Base-by-base conservation (phyloP, 495 filamentous ascomycete genomes). In the Hypoxylon lienhwacheense region DNA sequence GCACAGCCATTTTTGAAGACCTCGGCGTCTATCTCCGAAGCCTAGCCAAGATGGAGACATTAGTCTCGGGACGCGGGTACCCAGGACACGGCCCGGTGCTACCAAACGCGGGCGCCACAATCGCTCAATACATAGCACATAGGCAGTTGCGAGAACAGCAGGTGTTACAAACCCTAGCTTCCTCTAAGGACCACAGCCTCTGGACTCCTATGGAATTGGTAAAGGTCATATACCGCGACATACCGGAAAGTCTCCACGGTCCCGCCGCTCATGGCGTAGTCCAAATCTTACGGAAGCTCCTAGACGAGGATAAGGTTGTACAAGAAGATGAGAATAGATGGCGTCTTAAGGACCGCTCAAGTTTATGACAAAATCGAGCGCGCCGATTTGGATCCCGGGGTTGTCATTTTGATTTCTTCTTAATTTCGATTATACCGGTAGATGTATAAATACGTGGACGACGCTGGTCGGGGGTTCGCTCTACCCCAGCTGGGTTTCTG, bases 1-100 rank as follows among this genome's bases (percentile, higher is more conserved):
- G 93, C 1, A 97, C 93, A 2, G 84, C 88, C 21, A 91, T 96
- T 8, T 97, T 96, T 64, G 90, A 95, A 70, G 85, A 96, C 49
- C 76, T 96, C 1, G 70, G 68, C 4, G 71, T 71, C 3, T 98
- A 97, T 64, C 71, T 97, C 49, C 56, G 62, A n/a, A 90, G 83
- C 40, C 69, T 98, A 10, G 73, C 84, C 43, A 76, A 74, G 47
- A 95, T 97, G 89, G 71, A 76, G 36, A 61, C 68, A 12, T 69
- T 82, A 14, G 86, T 87, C 48, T 56, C 49, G 3, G 87, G 87
- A 1, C 76, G 82, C n/a, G 90, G 82, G 3, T 97, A 96, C 65
- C 93, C 93, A 0, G 93, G 86, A 1, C 93, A 98, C 64, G 93
- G 93, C 1, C 75, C 80, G 10, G 83, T 92, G 8, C 69, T 97